Evolutionary conservation across 768 basidiomycete genomes (phyloP).

Genomic region (Panaeolus cyanescens): DNA sequence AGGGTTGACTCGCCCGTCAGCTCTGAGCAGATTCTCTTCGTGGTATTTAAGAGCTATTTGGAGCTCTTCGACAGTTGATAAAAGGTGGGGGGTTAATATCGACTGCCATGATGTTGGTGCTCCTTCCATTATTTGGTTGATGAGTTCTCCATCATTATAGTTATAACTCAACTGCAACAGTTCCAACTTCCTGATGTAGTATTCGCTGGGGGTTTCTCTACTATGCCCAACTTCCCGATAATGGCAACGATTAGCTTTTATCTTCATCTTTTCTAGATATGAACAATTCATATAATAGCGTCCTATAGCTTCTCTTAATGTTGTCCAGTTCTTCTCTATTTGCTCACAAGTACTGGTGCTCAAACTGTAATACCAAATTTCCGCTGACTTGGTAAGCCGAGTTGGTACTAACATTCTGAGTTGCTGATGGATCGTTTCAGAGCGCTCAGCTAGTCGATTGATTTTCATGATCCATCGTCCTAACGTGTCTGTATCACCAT

Average conservation of each 20-base stretch:
- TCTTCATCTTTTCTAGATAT: conserved; percentile 29
- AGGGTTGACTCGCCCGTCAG: conserved; percentile 2
- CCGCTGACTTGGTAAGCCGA: conserved; percentile 22
- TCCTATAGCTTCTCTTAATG: conserved; percentile 21
- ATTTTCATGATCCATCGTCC: conserved; percentile 29
- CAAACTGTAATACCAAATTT: conserved; percentile 32
- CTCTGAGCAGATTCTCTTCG: conserved; percentile 17
- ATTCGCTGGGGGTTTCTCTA: conserved; percentile 32
- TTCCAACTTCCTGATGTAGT: conserved; percentile 32
- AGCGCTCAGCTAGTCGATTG: conserved; percentile 22
- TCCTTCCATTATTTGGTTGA: no score
- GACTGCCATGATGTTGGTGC: conserved; percentile 31
- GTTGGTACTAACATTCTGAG: conserved; percentile 31
- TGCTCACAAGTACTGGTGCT: conserved; percentile 3
- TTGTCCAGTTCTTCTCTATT: conserved; percentile 29
- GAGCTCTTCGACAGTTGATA: conserved; percentile 16
- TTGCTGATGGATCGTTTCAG: conserved; percentile 21
- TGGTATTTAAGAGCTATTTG: conserved; percentile 21
- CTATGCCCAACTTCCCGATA: conserved; percentile 28
- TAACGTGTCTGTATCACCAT: conserved; percentile 27
- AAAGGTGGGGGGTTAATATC: conserved; percentile 23
- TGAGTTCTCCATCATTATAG: conserved; percentile 29
- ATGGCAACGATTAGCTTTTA: conserved; percentile 21
- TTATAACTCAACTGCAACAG: conserved; percentile 12
- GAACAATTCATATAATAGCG: conserved; percentile 33